Conservation (phyloP, 1,139 yeast genomes). For the Candida neerlandica region DNA sequence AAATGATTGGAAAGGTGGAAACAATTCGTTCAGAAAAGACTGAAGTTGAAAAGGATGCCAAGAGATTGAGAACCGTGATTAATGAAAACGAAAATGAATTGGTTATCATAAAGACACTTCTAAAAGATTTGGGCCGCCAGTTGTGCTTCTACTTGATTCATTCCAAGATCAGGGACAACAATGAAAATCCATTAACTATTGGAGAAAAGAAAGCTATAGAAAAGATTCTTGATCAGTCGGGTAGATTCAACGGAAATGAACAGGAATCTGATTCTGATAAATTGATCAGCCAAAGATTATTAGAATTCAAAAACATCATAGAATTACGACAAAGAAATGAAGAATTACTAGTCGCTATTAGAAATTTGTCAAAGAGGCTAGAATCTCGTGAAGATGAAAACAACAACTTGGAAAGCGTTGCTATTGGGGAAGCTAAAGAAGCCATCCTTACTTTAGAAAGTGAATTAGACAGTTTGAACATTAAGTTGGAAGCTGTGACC, state of each 20-base stretch:
- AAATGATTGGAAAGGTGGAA: constrained; percentile 43
- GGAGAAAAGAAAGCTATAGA: constrained; percentile 60
- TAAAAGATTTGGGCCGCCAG: constrained; percentile 77
- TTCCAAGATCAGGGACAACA: constrained; percentile 54
- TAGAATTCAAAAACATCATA: constrained; percentile 63
- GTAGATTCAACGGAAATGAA: constrained; percentile 27
- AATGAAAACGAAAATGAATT: constrained; percentile 43
- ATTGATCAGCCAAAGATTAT: constrained; percentile 71
- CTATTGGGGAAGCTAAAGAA: constrained; percentile 72
- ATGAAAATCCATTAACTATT: constrained; percentile 57
- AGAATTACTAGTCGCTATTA: constrained; percentile 64
- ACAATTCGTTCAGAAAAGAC: constrained; percentile 39
- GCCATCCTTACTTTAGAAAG: constrained; percentile 71
- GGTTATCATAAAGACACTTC: constrained; percentile 53
- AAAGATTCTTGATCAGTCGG: constrained; percentile 40
- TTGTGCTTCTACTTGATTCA: constrained; percentile 73
- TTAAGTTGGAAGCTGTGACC: constrained; percentile 53
- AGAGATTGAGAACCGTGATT: constrained; percentile 31
- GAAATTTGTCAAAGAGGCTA: constrained; percentile 69
- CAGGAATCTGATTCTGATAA: constrained; percentile 67
- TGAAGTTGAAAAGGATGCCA: constrained; percentile 42
- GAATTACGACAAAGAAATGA: constrained; percentile 77
- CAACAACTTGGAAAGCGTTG: constrained; percentile 53
- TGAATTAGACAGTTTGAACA: constrained; percentile 54
- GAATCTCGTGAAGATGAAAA: constrained; percentile 55